Evolutionary conservation across 2,329 filamentous ascomycete species (phyloP).

Genomic region (Claviceps arundinis): DNA sequence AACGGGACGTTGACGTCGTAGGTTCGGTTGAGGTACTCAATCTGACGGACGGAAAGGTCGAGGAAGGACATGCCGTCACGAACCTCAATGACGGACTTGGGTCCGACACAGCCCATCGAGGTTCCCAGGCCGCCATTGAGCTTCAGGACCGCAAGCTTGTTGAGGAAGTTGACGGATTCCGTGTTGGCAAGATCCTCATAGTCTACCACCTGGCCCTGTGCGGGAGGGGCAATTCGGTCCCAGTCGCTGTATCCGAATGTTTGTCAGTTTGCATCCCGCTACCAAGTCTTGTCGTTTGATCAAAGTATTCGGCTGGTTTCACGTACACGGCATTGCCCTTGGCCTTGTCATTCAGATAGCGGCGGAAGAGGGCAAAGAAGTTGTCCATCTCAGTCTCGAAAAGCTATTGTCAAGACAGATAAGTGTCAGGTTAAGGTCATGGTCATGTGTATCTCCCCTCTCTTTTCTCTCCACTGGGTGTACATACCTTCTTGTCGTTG

Average conservation of each 20-base stretch:
- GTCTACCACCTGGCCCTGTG: constrained; percentile 85
- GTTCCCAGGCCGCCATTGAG: constrained; percentile 98
- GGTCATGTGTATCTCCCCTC: neutral
- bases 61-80: constrained; percentile 99
- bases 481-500: constrained; percentile 64
- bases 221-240: constrained; percentile 91
- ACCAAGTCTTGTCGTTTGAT: neutral
- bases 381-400: constrained; percentile 99
- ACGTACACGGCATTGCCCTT: constrained; percentile 80
- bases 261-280: neutral
- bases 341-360: constrained; percentile 97
- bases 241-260: constrained; percentile 55
- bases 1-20: constrained; percentile 97
- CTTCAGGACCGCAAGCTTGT: constrained; percentile 96
- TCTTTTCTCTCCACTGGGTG: neutral
- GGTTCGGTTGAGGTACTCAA: constrained; percentile 97
- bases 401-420: constrained; percentile 37
- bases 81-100: constrained; percentile 99
- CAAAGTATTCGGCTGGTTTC: neutral
- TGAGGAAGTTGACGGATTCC: constrained; percentile 86
- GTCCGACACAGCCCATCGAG: constrained; percentile 97
- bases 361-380: constrained; percentile 97
- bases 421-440: neutral
- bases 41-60: constrained; percentile 94
- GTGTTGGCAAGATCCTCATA: constrained; percentile 83